phyloP scores from a whole-genome alignment of 345 rosid genomes.

The Adansonia digitata region DNA sequence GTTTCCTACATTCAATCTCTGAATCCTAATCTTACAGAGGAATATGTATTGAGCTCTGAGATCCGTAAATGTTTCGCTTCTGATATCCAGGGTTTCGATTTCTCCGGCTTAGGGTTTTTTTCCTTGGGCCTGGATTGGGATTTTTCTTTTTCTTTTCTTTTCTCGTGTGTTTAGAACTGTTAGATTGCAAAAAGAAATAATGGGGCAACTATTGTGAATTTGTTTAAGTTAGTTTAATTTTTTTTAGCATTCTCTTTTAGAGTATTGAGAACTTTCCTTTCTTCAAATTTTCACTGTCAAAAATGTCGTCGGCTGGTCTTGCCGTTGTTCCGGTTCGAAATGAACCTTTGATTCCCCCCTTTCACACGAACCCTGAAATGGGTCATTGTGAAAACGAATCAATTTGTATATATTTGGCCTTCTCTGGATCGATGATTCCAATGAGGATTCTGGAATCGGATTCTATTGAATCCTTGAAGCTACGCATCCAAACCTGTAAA shows the following conservation, averaged over 20 bases:
- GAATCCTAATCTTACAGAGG: background rate
- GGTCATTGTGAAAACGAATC: slow-evolving; percentile 34
- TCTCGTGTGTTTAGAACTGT: background rate
- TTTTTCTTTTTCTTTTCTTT: background rate
- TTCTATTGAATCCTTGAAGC: slow-evolving; percentile 62
- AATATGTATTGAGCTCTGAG: slow-evolving; percentile 1
- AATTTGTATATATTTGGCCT: slow-evolving; percentile 38
- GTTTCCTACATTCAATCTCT: background rate
- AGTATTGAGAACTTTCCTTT: background rate
- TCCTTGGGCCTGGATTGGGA: slow-evolving; percentile 1
- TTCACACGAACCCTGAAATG: slow-evolving; percentile 19
- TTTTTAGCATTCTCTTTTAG: background rate
- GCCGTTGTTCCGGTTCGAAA: slow-evolving; percentile 33
- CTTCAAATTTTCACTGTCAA: background rate
- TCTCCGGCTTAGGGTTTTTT: background rate
- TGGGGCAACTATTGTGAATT: slow-evolving; percentile 15
- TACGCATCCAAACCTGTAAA: slow-evolving; percentile 54
- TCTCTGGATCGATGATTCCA: slow-evolving; percentile 40
- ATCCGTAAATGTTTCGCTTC: background rate
- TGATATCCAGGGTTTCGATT: slow-evolving; percentile 6
- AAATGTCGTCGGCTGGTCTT: slow-evolving; percentile 59
- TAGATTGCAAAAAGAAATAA: background rate
- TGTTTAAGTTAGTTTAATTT: slow-evolving; percentile 1
- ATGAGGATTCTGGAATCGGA: slow-evolving; percentile 60
- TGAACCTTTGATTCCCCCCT: slow-evolving; percentile 30